Percentiles rank a stretch among this genome's conserved stretches.
These are phyloP conservation scores for Castanea sativa DNA, from an alignment of 306 rosid genomes.

Conservation along the genomic window DNA sequence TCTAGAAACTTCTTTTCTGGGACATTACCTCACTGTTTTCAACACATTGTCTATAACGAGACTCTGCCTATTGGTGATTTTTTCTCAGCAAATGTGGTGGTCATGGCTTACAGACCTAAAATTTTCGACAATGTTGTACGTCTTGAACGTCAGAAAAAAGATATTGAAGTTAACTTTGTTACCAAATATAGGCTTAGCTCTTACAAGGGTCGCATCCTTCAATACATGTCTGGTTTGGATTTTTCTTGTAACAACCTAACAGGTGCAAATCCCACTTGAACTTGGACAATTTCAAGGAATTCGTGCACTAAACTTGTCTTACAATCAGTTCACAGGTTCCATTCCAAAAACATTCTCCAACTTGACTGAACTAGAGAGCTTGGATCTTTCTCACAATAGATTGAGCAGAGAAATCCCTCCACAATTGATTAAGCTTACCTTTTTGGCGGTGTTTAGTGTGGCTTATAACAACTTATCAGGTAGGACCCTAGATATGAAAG, in stretches of 20 bases:
- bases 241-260: constrained; percentile 2
- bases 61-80: accelerated
- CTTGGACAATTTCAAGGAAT: no score
- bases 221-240: background rate
- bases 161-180: background rate
- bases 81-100: no score
- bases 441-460: background rate
- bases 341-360: background rate
- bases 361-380: background rate
- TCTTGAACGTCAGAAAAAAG: background rate
- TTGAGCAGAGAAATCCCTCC: constrained; percentile 2
- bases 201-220: background rate
- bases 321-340: background rate
- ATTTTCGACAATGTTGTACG: no score
- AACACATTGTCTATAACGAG: background rate
- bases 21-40: constrained; percentile 2
- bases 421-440: background rate
- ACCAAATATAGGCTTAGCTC: background rate
- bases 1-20: constrained; percentile 1
- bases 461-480: constrained; percentile 12
- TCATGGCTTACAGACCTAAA: no score
- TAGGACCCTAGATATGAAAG: no score
- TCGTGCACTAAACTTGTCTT: constrained; percentile 5
- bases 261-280: background rate
- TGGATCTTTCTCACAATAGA: background rate